Base-by-base conservation (phyloP, 2,329 filamentous ascomycete genomes). In the Exophiala aquamarina region DNA sequence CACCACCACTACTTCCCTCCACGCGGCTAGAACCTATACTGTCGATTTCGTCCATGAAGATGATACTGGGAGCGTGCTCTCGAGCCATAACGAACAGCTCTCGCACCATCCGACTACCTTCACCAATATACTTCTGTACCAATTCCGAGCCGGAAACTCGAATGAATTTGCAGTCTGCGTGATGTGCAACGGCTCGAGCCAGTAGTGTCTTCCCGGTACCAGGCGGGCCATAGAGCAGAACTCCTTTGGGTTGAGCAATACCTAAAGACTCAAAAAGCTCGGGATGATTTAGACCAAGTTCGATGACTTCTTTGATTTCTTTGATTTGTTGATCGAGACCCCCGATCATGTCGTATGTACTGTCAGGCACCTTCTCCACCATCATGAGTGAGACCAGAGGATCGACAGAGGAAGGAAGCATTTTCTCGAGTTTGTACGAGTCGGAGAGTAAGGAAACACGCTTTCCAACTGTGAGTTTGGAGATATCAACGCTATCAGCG, bases 31-130 rank as follows among this genome's bases (percentile, higher is more conserved):
- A 96, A 56, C 93, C 93, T 70, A 98, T 98, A 60, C 89, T 95
- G 76, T 98, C 93, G 70, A 98, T 97, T 72, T 98, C 93, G 70
- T 98, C 93, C 93, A 98, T 98, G 78, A 98, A 98, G 71, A 98
- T 98, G 72, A 98, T 98, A 59, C 89, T 95, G 17, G 93, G 93
- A 1, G 93, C 93, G 63, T 98, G 93, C 68, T 98, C 93, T 71
- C 93, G 82, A 20, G 93, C 93, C 93, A 98, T 98, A 67, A 98
- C 88, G 78, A 98, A 98, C 41, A 98, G 80, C 73, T 98, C 93
- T 65, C 93, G 89, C 56, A 98, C 93, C 93, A 98, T 98, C 61
- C 93, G 85, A 61, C 87, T 93, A 65, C 93, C 93, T 69, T 98
- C 93, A 66, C 93, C 93, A 63, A 98, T 98, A 73, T 98, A 98